These are phyloP conservation scores for Lodderomyces margitis DNA, from an alignment of 1,139 yeast species.

Conservation along the genomic window DNA sequence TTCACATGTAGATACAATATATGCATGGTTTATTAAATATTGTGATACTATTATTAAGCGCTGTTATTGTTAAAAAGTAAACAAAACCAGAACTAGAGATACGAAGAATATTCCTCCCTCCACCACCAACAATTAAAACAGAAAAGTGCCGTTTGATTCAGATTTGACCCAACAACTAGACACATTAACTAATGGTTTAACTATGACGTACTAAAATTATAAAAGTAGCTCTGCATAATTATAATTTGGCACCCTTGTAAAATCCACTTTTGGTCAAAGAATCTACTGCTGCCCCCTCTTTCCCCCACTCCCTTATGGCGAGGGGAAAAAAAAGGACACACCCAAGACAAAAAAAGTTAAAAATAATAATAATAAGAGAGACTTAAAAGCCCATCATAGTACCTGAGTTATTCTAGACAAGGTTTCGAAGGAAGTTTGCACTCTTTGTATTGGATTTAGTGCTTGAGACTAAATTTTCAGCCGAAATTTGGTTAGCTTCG, in stretches of 20 bases:
- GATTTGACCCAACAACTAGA: conserved; percentile 1
- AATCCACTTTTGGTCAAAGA: not conserved
- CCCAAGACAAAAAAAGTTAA: no score
- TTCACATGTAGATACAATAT: not conserved
- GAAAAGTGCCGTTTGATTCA: not conserved
- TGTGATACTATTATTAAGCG: not conserved
- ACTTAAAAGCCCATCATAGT: no score
- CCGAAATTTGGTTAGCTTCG: no score
- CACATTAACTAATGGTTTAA: no score
- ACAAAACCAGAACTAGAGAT: not conserved
- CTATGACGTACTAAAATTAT: no score
- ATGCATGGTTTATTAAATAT: not conserved
- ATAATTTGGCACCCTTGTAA: not conserved
- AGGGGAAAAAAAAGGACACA: not conserved
- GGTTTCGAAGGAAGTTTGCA: no score
- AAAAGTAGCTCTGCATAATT: not conserved
- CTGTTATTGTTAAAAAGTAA: not conserved
- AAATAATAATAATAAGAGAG: no score
- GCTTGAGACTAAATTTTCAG: no score
- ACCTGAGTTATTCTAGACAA: no score
- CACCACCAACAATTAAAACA: not conserved
- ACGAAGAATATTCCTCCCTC: not conserved
- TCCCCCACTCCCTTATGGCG: no score
- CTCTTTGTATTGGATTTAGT: no score
- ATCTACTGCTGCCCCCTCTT: no score